These are phyloP conservation scores for Globisporangium perplexum DNA, from an alignment of 352 stramenopile genomes.

Conservation along the genomic window DNA sequence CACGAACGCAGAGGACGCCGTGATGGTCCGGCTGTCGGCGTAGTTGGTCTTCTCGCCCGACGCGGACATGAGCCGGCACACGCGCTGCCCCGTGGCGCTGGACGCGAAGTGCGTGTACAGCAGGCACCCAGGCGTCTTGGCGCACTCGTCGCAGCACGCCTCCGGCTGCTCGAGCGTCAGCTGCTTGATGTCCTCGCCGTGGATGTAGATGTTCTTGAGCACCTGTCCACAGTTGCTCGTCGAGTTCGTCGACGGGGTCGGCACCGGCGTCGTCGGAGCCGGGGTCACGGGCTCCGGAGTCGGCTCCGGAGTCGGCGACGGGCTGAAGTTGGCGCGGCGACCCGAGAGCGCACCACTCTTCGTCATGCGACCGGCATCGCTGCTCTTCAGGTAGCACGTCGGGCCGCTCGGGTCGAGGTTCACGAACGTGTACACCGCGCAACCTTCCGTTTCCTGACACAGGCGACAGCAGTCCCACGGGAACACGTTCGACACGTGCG, in stretches of 20 bases:
- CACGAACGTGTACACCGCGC: conserved; percentile 20
- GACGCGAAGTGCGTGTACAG: conserved; percentile 8
- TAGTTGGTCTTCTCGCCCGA: conserved; percentile 12
- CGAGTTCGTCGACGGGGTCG: background rate
- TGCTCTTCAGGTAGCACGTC: conserved; percentile 28
- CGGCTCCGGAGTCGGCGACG: background rate
- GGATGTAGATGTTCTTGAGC: conserved; percentile 11
- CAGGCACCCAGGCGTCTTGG: background rate
- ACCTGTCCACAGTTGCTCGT: conserved; percentile 1
- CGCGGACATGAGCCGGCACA: conserved; percentile 4
- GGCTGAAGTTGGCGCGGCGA: background rate
- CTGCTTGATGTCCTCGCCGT: conserved; percentile 8
- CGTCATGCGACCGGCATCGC: background rate
- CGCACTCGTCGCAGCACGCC: conserved; percentile 7
- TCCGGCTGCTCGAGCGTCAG: background rate
- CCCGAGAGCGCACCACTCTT: conserved; percentile 5
- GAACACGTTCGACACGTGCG: conserved; percentile 2
- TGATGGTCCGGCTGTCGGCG: conserved; percentile 8
- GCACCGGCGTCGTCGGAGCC: background rate
- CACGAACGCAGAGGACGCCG: conserved; percentile 4
- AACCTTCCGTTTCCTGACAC: conserved; percentile 13
- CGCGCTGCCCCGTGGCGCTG: background rate
- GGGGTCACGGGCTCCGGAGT: background rate
- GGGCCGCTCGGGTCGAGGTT: conserved; percentile 10
- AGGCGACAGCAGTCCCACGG: conserved; percentile 16